These are phyloP conservation scores for Hypsizygus ulmarius DNA, from an alignment of 1,284 basidiomycete species.

Conservation along the genomic window DNA sequence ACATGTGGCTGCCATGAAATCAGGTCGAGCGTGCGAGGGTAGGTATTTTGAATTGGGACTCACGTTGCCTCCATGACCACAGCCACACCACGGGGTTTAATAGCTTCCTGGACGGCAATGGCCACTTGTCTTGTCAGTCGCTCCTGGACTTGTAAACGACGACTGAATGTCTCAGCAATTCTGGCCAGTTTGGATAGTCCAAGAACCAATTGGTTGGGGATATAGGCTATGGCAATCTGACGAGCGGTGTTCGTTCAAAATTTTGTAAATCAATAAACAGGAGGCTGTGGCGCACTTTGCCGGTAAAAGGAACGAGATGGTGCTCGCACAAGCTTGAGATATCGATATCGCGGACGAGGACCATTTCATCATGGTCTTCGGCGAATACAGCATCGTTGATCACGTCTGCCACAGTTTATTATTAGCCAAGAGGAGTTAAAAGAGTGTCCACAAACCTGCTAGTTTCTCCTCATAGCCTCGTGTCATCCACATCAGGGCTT, in stretches of 20 bases:
- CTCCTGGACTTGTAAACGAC: constrained; percentile 96
- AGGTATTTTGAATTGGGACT: constrained; percentile 34
- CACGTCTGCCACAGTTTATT: constrained; percentile 62
- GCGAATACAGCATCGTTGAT: constrained; percentile 99
- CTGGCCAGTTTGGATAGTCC: constrained; percentile 97
- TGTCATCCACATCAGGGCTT: constrained; percentile 99
- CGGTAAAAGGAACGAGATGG: constrained; percentile 97
- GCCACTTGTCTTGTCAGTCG: constrained; percentile 98
- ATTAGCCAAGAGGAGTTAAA: constrained; percentile 15
- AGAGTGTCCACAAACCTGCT: constrained; percentile 53
- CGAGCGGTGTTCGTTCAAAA: constrained; percentile 14
- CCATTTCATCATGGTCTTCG: constrained; percentile 99
- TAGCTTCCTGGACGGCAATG: constrained; percentile 95
- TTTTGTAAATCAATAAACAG: constrained; percentile 12
- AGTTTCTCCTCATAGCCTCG: constrained; percentile 96
- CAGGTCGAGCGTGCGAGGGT: constrained; percentile 18
- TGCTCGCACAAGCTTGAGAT: constrained; percentile 98
- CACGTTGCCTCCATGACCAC: constrained; percentile 99
- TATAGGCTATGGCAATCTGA: constrained; percentile 83
- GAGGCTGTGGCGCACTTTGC: constrained; percentile 65
- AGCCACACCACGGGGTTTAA: constrained; percentile 96
- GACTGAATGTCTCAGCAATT: constrained; percentile 96
- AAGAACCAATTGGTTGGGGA: constrained; percentile 93
- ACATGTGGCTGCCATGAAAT: constrained; percentile 75
- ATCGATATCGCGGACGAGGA: constrained; percentile 97